Conservation (phyloP, 371 early-diverging fungal genomes). For the Mortierella sp. region DNA sequence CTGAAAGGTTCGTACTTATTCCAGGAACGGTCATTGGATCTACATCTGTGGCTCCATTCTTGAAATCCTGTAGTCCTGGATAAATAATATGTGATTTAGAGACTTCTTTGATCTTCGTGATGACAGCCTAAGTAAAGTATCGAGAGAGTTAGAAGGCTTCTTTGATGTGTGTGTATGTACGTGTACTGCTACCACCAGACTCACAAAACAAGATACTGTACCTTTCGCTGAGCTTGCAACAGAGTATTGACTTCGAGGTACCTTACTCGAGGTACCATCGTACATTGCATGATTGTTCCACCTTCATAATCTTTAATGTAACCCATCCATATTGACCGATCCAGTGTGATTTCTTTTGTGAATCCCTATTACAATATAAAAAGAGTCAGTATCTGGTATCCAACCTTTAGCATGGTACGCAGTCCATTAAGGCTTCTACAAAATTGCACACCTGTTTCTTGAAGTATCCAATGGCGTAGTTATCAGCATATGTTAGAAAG, state of each 20-base stretch:
- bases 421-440: not conserved
- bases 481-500: conserved; percentile 99
- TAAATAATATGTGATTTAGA: conserved; percentile 84
- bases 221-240: conserved; percentile 74
- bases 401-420: too few relatives aligned
- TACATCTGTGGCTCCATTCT: conserved; percentile 61
- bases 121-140: conserved; percentile 69
- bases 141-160: not conserved
- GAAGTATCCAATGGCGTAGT: conserved; percentile 99
- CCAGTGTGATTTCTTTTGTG: conserved; percentile 94
- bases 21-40: conserved; percentile 79
- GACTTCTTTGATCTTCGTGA: conserved; percentile 81
- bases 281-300: conserved; percentile 97
- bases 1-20: conserved; percentile 64
- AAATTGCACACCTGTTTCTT: conserved; percentile 89
- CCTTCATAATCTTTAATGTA: conserved; percentile 99
- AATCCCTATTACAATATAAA: conserved; percentile 89
- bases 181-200: not conserved
- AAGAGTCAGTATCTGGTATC: not conserved
- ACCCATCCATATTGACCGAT: conserved; percentile 95
- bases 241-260: conserved; percentile 70
- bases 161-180: not conserved
- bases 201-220: conserved; percentile 15
- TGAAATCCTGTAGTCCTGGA: conserved; percentile 82
- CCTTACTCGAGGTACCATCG: conserved; percentile 70